Base-by-base conservation (phyloP, 2,329 filamentous ascomycete genomes). In the Aspergillus sp. region DNA sequence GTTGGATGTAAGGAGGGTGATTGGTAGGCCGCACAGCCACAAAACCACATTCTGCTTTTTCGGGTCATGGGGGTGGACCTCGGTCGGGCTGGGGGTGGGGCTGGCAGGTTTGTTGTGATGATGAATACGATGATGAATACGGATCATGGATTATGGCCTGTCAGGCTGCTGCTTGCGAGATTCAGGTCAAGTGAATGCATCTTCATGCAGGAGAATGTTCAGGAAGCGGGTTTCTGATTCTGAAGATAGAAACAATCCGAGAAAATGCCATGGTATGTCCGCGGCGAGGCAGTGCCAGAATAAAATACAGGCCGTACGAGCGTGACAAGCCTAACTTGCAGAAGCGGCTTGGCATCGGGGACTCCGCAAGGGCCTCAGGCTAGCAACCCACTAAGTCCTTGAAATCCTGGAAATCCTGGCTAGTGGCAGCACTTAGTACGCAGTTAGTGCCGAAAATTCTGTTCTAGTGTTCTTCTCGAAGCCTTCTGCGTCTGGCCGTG, bases 401-500 rank as follows among this genome's bases (percentile, higher is more conserved):
- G 9, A 9, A 30, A 30, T 30, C 26, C 26, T 30, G 26, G 26
- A 30, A 30, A 30, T n/a, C 34, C 26, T n/a, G 36, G 18, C n/a
- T n/a, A n/a, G n/a, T n/a, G n/a, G n/a, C n/a, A n/a, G n/a, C 8
- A 17, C 38, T 53, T 57, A 34, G 42, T 39, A 42, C 49, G 49
- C n/a, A 32, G 20, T 38, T 44, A 47, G 47, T 49, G 60, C 55
- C 26, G 43, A 41, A 53, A 57, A 53, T 49, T 34, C 55, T 62
- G 24, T 62, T 64, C 60, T 48, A 60, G 30, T n/a, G 38, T 24
- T 3, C 22, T 64, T 64, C 62, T 58, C 49, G 63, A 65, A 65
- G 50, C 60, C 57, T 65, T 56, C 63, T 65, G 62, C 58, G 43
- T 60, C 60, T 63, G 62, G 61, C 47, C 41, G 26, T 26, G 39